phyloP scores from a whole-genome alignment of 1,284 basidiomycete species.

The Tilletia indica region DNA sequence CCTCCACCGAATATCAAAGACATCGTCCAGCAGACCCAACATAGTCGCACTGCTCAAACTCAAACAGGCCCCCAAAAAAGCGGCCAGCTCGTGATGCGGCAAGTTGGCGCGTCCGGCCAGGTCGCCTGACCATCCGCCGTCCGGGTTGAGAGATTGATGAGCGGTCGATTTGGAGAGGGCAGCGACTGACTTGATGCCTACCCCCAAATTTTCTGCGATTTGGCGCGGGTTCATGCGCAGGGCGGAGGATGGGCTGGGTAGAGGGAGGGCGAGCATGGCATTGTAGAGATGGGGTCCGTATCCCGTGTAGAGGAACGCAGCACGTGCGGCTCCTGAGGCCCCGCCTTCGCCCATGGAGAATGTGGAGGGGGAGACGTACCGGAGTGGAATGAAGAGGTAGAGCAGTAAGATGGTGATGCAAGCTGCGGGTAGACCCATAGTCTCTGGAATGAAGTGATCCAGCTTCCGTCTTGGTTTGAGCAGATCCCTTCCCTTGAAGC shows the following conservation, averaged over 20 bases:
- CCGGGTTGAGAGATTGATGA: background rate
- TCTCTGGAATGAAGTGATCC: conserved; percentile 72
- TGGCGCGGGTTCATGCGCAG: background rate
- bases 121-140: conserved; percentile 35
- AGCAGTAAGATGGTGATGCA: conserved; percentile 81
- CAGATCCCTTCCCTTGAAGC: conserved; percentile 48
- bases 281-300: conserved; percentile 24
- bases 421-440: conserved; percentile 84
- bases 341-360: background rate
- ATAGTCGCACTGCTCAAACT: conserved; percentile 87
- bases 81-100: conserved; percentile 84
- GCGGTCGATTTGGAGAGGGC: background rate
- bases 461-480: conserved; percentile 34
- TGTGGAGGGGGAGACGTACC: conserved; percentile 32
- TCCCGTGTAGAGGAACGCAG: conserved; percentile 27
- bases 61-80: conserved; percentile 87
- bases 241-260: background rate
- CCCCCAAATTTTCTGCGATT: background rate
- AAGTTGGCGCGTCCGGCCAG: conserved; percentile 63
- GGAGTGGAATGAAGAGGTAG: conserved; percentile 54
- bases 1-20: conserved; percentile 98
- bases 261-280: background rate
- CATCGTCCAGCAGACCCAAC: conserved; percentile 92
- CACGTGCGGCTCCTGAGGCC: conserved; percentile 5
- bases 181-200: conserved; percentile 11